phyloP scores from a whole-genome alignment of 179 eudicot genomes.

The Silene coronaria region DNA sequence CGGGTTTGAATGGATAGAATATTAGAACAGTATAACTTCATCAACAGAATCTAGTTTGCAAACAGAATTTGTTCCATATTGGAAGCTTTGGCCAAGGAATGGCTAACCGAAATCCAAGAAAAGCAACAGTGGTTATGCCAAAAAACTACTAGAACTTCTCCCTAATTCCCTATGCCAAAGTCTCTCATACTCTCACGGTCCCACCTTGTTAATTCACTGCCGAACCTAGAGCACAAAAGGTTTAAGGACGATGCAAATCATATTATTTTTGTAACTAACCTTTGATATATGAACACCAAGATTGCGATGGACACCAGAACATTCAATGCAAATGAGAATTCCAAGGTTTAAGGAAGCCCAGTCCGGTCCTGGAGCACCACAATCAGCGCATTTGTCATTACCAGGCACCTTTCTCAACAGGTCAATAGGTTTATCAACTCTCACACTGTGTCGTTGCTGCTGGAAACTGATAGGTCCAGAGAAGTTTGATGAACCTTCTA shows the following conservation, averaged over 20 bases:
- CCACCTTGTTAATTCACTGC: not conserved
- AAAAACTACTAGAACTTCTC: not conserved
- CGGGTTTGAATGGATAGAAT: no score
- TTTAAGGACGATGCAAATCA: not conserved
- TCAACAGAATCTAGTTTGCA: no score
- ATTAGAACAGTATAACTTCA: no score
- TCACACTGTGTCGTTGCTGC: slow-evolving; percentile 40
- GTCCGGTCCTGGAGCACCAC: slow-evolving; percentile 86
- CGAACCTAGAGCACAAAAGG: slow-evolving; percentile 1
- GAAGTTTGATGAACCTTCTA: slow-evolving; percentile 30
- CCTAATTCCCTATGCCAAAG: not conserved
- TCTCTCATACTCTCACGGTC: not conserved
- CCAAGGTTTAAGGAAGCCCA: slow-evolving; percentile 97
- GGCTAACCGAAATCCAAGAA: no score
- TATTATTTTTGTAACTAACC: slow-evolving; percentile 33
- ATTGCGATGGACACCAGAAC: slow-evolving; percentile 93
- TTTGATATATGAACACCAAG: slow-evolving; percentile 93
- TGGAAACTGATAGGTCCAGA: slow-evolving; percentile 48
- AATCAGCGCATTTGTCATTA: slow-evolving; percentile 89
- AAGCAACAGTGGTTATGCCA: not conserved
- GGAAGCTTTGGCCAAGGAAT: no score
- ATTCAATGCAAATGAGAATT: slow-evolving; percentile 77
- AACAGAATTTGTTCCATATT: no score
- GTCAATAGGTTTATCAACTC: slow-evolving; percentile 61
- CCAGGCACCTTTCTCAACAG: slow-evolving; percentile 54